These are phyloP conservation scores for Circinella umbellata DNA, from an alignment of 371 early-diverging fungal species.

Conservation along the genomic window DNA sequence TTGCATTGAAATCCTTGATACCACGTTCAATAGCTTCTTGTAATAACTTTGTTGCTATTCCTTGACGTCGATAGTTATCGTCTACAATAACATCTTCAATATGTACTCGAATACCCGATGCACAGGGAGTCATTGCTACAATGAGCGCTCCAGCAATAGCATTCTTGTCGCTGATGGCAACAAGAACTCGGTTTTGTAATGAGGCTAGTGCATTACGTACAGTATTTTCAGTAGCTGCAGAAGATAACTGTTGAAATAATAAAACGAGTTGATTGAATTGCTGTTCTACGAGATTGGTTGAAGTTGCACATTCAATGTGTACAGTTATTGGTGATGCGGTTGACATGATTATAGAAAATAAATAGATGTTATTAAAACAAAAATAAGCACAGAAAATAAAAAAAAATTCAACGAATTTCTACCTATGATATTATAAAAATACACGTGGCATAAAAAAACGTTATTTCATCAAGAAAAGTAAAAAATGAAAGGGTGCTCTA, in stretches of 20 bases:
- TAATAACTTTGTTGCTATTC: constrained; percentile 36
- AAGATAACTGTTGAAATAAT: constrained; percentile 31
- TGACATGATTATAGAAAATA: too few relatives aligned
- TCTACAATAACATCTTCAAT: constrained; percentile 54
- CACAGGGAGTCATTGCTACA: constrained; percentile 32
- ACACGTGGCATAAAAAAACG: too few relatives aligned
- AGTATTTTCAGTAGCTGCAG: constrained; percentile 15
- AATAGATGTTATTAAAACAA: too few relatives aligned
- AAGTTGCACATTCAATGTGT: constrained; percentile 6
- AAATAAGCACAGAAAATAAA: too few relatives aligned
- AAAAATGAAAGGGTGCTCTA: too few relatives aligned
- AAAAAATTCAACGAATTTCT: too few relatives aligned
- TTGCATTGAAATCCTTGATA: constrained; percentile 26
- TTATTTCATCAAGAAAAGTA: too few relatives aligned
- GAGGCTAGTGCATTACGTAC: constrained; percentile 27
- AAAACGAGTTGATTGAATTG: constrained; percentile 10
- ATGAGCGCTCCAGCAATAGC: constrained; percentile 37
- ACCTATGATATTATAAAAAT: too few relatives aligned
- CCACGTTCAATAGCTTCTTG: constrained; percentile 33
- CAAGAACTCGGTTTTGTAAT: constrained; percentile 26
- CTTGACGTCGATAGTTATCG: constrained; percentile 30
- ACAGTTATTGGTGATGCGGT: neutral
- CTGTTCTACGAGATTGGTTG: neutral
- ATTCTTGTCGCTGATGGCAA: constrained; percentile 15
- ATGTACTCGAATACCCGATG: constrained; percentile 49